A percentile compares a stretch with the other conserved stretches of the same genome.
These are phyloP conservation scores for Camillea tinctor DNA, from an alignment of 2,329 filamentous ascomycete genomes.

Conservation along the genomic window DNA sequence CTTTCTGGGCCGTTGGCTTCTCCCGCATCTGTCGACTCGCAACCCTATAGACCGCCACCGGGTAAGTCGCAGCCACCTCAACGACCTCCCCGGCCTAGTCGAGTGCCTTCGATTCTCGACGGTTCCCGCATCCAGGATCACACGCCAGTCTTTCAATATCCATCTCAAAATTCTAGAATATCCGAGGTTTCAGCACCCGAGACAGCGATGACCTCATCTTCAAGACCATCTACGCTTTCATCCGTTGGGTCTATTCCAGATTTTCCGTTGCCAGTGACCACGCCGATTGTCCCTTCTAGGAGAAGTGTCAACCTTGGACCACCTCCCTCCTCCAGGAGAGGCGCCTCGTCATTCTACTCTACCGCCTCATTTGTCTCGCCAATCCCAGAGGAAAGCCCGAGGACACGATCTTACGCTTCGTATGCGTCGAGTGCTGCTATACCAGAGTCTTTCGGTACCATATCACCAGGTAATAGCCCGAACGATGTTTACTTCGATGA, in stretches of 20 bases:
- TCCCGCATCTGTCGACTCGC: conserved; percentile 26
- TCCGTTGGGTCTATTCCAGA: conserved; percentile 60
- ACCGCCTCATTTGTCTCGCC: conserved; percentile 68
- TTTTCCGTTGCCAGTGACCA: conserved; percentile 47
- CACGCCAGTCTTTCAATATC: conserved; percentile 53
- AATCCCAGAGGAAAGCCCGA: conserved; percentile 69
- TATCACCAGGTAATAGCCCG: conserved; percentile 45
- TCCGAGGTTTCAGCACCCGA: conserved; percentile 45
- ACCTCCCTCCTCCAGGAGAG: conserved; percentile 59
- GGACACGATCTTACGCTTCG: conserved; percentile 58
- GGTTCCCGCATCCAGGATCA: conserved; percentile 54
- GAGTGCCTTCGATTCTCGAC: conserved; percentile 59
- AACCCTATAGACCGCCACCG: conserved; percentile 51
- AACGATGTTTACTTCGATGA: conserved; percentile 52
- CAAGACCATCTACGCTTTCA: conserved; percentile 52
- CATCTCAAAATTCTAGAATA: conserved; percentile 37
- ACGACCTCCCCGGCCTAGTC: conserved; percentile 59
- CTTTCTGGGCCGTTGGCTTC: conserved; percentile 31
- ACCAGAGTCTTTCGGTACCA: conserved; percentile 63
- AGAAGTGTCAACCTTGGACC: conserved; percentile 57
- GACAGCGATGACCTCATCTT: conserved; percentile 46
- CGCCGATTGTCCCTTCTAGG: conserved; percentile 36
- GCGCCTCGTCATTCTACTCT: conserved; percentile 64
- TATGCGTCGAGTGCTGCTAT: conserved; percentile 72
- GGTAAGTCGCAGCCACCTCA: conserved; percentile 52